Conservation (phyloP, 2,329 filamentous ascomycete species). For the Exserohilum turcica region DNA sequence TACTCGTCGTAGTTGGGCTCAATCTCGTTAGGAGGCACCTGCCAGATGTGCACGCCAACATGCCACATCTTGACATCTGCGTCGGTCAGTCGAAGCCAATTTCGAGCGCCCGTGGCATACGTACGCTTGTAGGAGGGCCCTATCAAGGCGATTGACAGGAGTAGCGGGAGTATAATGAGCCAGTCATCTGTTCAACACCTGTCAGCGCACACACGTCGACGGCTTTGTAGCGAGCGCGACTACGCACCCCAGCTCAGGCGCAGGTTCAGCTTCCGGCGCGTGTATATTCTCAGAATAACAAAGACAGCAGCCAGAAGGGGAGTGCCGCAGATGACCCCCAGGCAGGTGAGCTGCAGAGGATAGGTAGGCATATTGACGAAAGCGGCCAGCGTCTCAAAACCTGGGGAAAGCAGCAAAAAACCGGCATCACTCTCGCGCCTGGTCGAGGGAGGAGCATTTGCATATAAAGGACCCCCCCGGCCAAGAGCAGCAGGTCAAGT, state of each 20-base stretch:
- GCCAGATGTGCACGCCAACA: slow-evolving; percentile 45
- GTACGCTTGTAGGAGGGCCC: slow-evolving; percentile 45
- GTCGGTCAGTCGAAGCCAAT: slow-evolving; percentile 4
- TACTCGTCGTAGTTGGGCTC: slow-evolving; percentile 47
- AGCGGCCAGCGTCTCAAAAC: slow-evolving; percentile 19
- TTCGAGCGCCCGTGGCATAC: slow-evolving; percentile 16
- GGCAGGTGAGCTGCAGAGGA: slow-evolving; percentile 46
- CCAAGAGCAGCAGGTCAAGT: slow-evolving; percentile 10
- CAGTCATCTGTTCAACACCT: slow-evolving; percentile 41
- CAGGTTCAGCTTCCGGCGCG: slow-evolving; percentile 45
- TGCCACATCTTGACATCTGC: slow-evolving; percentile 48
- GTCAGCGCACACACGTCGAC: slow-evolving; percentile 19
- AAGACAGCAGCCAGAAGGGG: slow-evolving; percentile 42
- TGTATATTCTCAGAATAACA: slow-evolving; percentile 45
- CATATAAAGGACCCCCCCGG: slow-evolving; percentile 30
- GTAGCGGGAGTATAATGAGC: slow-evolving; percentile 43
- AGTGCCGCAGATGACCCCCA: slow-evolving; percentile 45
- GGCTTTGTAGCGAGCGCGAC: slow-evolving; percentile 1
- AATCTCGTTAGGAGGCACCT: slow-evolving; percentile 41
- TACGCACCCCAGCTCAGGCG: slow-evolving; percentile 45
- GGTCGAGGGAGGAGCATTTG: slow-evolving; percentile 32
- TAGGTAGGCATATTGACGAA: slow-evolving; percentile 45
- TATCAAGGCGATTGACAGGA: slow-evolving; percentile 46
- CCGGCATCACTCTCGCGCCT: slow-evolving; percentile 29
- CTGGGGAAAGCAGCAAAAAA: slow-evolving; percentile 37